phyloP scores from a whole-genome alignment of 192 early-diverging fungal genomes.

The Umbelopsis ramanniana region DNA sequence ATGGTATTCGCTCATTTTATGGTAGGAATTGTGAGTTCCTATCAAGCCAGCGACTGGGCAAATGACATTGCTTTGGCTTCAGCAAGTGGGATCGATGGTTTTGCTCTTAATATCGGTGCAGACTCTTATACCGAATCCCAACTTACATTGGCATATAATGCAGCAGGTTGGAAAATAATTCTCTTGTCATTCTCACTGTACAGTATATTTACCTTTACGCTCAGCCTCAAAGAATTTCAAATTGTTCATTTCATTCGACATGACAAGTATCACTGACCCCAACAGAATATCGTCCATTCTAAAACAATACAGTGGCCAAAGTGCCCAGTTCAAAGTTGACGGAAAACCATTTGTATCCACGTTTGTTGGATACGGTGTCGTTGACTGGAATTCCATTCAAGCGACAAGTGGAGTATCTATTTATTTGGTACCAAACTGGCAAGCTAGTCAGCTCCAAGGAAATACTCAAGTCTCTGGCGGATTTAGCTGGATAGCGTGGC shows the following conservation, averaged over 20 bases:
- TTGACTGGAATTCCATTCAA: constrained; percentile 20
- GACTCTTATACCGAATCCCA: constrained; percentile 5
- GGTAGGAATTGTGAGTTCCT: constrained; percentile 10
- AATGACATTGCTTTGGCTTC: constrained; percentile 4
- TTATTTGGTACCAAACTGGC: constrained; percentile 15
- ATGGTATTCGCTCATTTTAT: constrained; percentile 19
- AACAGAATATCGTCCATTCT: not conserved
- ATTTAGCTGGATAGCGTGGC: constrained; percentile 19
- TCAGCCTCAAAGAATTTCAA: not conserved
- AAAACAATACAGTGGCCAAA: constrained; percentile 8
- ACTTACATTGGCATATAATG: constrained; percentile 17
- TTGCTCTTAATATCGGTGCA: constrained; percentile 2
- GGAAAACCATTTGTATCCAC: constrained; percentile 11
- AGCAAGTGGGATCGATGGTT: constrained; percentile 13
- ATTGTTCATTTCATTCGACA: constrained; percentile 11
- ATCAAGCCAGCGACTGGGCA: constrained; percentile 9
- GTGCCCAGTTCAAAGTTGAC: constrained; percentile 13
- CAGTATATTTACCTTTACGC: no score
- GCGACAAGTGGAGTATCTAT: not conserved
- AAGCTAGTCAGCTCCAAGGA: constrained; percentile 13
- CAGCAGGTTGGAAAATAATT: not conserved
- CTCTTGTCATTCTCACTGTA: not conserved
- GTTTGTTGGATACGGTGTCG: not conserved
- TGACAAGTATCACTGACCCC: constrained; percentile 13
- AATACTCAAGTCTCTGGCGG: not conserved